Conservation (phyloP, 805 yeast genomes). For the Ogataea salicorniae region DNA sequence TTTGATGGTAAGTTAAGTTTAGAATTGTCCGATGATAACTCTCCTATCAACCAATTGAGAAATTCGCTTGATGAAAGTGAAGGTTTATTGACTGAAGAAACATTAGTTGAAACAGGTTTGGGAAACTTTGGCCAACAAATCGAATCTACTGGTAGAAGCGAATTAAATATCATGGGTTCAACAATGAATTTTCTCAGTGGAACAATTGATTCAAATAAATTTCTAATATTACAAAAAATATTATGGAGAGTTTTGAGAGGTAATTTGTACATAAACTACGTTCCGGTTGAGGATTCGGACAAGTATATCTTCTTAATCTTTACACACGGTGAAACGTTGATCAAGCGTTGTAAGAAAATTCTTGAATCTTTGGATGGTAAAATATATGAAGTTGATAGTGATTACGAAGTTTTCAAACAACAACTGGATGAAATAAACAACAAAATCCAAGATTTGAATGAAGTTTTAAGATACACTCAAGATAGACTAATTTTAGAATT, state of each 20-base stretch:
- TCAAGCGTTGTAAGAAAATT: constrained; percentile 67
- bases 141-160: constrained; percentile 29
- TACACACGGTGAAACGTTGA: constrained; percentile 78
- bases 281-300: constrained; percentile 63
- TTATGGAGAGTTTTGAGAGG: constrained; percentile 93
- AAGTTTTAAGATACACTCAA: constrained; percentile 59
- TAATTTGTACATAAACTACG: constrained; percentile 74
- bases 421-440: constrained; percentile 47
- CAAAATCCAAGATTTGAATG: constrained; percentile 35
- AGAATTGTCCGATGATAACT: constrained; percentile 26
- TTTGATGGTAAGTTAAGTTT: constrained; percentile 30
- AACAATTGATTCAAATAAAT: constrained; percentile 66
- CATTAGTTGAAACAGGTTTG: constrained; percentile 19
- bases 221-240: constrained; percentile 70
- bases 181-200: constrained; percentile 62
- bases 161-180: constrained; percentile 30
- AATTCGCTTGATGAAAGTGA: constrained; percentile 24
- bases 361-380: constrained; percentile 87
- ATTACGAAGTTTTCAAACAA: constrained; percentile 36
- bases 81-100: constrained; percentile 21
- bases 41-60: constrained; percentile 23
- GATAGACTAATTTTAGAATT: constrained; percentile 73
- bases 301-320: constrained; percentile 85
- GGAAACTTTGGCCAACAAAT: constrained; percentile 2
- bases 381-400: constrained; percentile 52